Evolutionary conservation across 1,284 basidiomycete species (phyloP).

Genomic region (Cryptococcus amylolentus): DNA sequence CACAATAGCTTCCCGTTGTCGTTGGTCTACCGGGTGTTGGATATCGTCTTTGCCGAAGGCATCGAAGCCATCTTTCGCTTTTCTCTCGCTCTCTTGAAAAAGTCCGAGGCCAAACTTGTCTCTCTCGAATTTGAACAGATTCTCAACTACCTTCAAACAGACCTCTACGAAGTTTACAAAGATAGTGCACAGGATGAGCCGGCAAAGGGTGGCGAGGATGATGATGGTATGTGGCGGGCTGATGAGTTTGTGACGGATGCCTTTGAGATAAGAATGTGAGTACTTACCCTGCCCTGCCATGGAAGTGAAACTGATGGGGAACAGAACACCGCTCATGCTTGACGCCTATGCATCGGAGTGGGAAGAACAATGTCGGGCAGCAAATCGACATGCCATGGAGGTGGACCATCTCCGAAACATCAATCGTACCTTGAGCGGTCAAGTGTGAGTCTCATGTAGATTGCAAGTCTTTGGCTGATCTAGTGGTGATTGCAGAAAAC

Average conservation of each 20-base stretch:
- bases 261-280: conserved; percentile 66
- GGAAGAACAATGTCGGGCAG: conserved; percentile 63
- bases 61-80: conserved; percentile 97
- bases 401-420: conserved; percentile 67
- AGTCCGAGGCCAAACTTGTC: conserved; percentile 77
- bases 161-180: conserved; percentile 74
- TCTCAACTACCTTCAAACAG: conserved; percentile 71
- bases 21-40: conserved; percentile 88
- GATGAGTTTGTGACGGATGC: conserved; percentile 83
- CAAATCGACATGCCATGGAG: conserved; percentile 74
- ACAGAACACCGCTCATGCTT: conserved; percentile 77
- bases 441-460: conserved; percentile 62
- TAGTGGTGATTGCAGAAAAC: conserved; percentile 57
- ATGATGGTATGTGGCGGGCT: conserved; percentile 58
- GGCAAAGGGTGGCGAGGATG: conserved; percentile 5
- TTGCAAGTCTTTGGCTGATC: conserved; percentile 4
- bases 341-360: conserved; percentile 85
- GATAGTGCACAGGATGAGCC: conserved; percentile 42
- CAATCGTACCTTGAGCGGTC: conserved; percentile 70
- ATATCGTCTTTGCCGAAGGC: conserved; percentile 81
- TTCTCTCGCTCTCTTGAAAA: conserved; percentile 78
- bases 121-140: conserved; percentile 84
- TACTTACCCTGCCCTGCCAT: not conserved
- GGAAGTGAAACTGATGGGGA: not conserved
- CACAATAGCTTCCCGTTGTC: conserved; percentile 80